Evolutionary conservation across 2,329 filamentous ascomycete genomes (phyloP).

Genomic region (Penicillium sclerotiorum): DNA sequence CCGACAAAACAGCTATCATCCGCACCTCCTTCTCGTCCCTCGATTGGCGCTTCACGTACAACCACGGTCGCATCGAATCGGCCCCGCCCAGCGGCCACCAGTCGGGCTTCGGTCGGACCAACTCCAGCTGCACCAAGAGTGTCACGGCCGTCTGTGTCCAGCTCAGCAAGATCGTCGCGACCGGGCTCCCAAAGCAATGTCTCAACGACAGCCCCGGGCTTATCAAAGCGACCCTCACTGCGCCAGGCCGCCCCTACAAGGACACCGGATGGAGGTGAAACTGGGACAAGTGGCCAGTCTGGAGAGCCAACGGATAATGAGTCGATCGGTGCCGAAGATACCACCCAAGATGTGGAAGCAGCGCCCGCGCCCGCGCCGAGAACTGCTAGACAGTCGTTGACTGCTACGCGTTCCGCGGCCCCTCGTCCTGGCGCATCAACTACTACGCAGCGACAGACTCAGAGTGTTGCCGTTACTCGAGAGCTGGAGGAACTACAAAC

Average conservation of each 20-base stretch:
- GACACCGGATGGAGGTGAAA: conserved; percentile 30
- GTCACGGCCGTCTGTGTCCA: conserved; percentile 44
- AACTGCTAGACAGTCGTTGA: conserved; percentile 25
- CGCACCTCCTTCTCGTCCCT: conserved; percentile 53
- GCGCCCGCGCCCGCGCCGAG: conserved; percentile 19
- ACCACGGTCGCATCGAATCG: conserved; percentile 49
- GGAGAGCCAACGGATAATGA: conserved; percentile 35
- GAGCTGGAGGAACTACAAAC: conserved; percentile 87
- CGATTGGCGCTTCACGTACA: conserved; percentile 55
- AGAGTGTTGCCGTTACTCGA: conserved; percentile 55
- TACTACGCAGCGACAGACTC: conserved; percentile 47
- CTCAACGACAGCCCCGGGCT: conserved; percentile 23
- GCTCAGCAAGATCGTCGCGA: conserved; percentile 37
- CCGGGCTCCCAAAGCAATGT: conserved; percentile 30
- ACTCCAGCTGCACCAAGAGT: conserved; percentile 48
- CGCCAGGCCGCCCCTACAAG: conserved; percentile 31
- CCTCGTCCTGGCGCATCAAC: conserved; percentile 32
- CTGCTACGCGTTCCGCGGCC: conserved; percentile 26
- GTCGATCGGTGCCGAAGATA: conserved; percentile 27
- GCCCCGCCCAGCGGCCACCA: conserved; percentile 58
- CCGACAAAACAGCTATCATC: conserved; percentile 73
- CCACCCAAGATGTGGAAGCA: conserved; percentile 19
- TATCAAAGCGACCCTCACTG: conserved; percentile 38
- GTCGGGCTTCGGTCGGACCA: conserved; percentile 69
- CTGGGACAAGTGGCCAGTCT: conserved; percentile 27